Base-by-base conservation (phyloP, 2,329 filamentous ascomycete species). In the Colletotrichum trifolii region DNA sequence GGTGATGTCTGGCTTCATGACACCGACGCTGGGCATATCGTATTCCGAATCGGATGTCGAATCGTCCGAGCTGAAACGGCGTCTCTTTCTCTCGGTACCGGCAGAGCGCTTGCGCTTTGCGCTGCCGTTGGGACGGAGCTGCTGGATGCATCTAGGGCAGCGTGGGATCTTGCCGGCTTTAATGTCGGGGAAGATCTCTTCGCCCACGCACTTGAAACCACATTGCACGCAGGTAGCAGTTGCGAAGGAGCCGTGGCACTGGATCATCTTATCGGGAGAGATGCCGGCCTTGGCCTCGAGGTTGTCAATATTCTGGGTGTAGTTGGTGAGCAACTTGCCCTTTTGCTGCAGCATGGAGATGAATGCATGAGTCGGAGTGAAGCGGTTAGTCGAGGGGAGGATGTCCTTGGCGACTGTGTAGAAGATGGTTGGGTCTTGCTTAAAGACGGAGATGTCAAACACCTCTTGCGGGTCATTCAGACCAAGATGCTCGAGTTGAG, bases 291-390 rank as follows among this genome's bases (percentile, higher is more conserved):
- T 89, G 67, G 89, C 87, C 77, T 99, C 95, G 55, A 97, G 89
- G 71, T 97, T 97, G 82, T 99, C 96, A 73, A 99, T 98, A 77
- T 99, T 99, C 76, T 99, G 96, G 0, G 96, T 97, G 81, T 97
- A 99, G 79, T 98, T 97, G 46, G 94, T 98, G 65, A 97, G 86
- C 7, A 99, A 86, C 77, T 97, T 97, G 69, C 87, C 89, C 76
- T 94, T 91, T 70, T 95, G 86, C 77, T 99, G 92, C 40, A 99
- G 86, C 71, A 97, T 85, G 39, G 89, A 88, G 73, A 99, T 96
- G 80, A 99, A 99, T 57, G 91, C 90, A 82, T 99, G 96, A 0
- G 96, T 98, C 0, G 95, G 94, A 1, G 95, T 94, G 81, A 89
- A 97, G 71, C 89, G 89, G 69, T 92, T 89, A 12, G 90, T 89